Evolutionary conservation across 108 stramenopile genomes (phyloP), one percentile per base, ranked within the genome.

Genomic region (Cylindrotheca fusiformis): DNA sequence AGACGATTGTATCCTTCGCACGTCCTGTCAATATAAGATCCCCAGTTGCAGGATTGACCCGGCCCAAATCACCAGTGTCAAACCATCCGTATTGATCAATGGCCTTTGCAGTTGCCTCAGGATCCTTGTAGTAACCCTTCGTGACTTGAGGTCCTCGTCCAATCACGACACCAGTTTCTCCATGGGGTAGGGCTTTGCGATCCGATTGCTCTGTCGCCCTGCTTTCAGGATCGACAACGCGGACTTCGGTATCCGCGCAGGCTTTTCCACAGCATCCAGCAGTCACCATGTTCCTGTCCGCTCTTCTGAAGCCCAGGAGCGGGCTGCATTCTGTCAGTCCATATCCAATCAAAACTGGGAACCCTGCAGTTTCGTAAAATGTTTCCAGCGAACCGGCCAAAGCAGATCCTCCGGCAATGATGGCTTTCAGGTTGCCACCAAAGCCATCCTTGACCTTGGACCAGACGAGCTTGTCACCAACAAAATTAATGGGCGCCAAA

Each of bases 381-480:
- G 57, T 48, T 68, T 97, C 96, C 32, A 97, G 72, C 5, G 75
- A 79, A 18, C 90, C 86, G n/a, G 92, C 75, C 51, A 97, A 74
- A 14, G 95, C 92, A 50, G 85, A 87, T 60, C 96, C 96, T 44
- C 96, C 96, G 8, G 79, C 74, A 58, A 97, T 91, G 25, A 97
- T 90, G 0, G 71, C 71, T 55, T 84, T 86, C 19, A 93, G 57
- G 22, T 83, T 76, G 10, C 96, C 95, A 36, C 96, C 96, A 64
- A 97, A 91, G 17, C 96, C 96, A 48, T 78, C 88, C 64, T 91
- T 52, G 0, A 97, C 91, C 67, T 97, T 97, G 52, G 52, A 69
- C 95, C 95, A 97, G 3, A 97, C 92, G 29, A 97, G 57, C 52
- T 93, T 95, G 68, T 97, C 84, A 21, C 91, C 94, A n/a, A 91